Evolutionary conservation across 306 rosid species (phyloP).

Genomic region (Vigna angularis): DNA sequence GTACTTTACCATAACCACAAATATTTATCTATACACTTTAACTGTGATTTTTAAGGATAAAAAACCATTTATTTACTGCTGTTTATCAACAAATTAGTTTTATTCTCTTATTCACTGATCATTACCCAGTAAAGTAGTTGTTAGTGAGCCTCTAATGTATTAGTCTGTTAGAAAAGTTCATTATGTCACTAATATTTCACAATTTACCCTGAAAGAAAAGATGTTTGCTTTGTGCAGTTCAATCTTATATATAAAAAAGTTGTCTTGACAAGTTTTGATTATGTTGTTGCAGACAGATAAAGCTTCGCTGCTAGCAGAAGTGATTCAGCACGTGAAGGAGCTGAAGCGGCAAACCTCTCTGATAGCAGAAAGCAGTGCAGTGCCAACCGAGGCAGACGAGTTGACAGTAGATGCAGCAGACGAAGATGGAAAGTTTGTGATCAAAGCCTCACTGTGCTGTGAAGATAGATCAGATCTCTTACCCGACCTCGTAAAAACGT

Average conservation of each 20-base stretch:
- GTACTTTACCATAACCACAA: neutral
- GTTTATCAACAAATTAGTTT: too few relatives aligned
- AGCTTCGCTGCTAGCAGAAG: slow-evolving; percentile 87
- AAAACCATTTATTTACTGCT: neutral
- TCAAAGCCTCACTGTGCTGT: slow-evolving; percentile 86
- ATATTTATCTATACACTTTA: neutral
- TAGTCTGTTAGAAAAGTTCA: neutral
- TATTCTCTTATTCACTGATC: too few relatives aligned
- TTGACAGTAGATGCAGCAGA: slow-evolving; percentile 70
- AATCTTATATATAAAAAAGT: too few relatives aligned
- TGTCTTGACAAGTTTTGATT: neutral
- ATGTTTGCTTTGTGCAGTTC: neutral
- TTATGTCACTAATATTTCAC: neutral
- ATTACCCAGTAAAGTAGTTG: too few relatives aligned
- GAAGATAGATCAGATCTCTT: slow-evolving; percentile 87
- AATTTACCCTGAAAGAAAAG: neutral
- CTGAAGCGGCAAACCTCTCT: slow-evolving; percentile 79
- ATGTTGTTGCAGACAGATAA: slow-evolving; percentile 71
- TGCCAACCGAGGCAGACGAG: slow-evolving; percentile 82
- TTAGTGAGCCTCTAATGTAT: neutral
- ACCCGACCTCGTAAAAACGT: slow-evolving; percentile 78
- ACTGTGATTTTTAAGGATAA: neutral
- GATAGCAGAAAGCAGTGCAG: slow-evolving; percentile 75
- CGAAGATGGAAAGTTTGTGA: slow-evolving; percentile 77
- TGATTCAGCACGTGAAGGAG: slow-evolving; percentile 88